Base-by-base conservation (phyloP, 164 flowering plant genomes). In the Cinnamomum micranthum region DNA sequence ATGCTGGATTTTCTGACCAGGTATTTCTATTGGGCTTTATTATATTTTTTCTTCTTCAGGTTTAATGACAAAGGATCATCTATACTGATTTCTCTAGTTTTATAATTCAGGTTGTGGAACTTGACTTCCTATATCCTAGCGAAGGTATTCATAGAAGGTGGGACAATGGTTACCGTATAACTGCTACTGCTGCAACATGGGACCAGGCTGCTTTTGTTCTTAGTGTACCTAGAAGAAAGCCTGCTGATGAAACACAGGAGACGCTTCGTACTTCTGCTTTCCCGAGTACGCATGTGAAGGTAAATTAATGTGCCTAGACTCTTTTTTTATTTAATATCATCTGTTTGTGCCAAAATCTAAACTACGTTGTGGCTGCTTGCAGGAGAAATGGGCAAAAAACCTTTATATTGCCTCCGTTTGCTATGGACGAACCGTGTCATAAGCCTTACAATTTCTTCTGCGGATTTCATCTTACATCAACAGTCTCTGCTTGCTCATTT, bases 191-290 rank as follows among this genome's bases (percentile, higher is more conserved):
- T 66, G 96, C 97, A 74, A 94, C 97, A 65, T 83, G 80, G 83
- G 98, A 94, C 65, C 97, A 94, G 80, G 86, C 95, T 85, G 98
- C 98, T 70, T 81, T 94, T 80, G 87, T 92, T 79, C 94, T 94
- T 23, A 94, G 97, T 80, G 87, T 90, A 23, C 95, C 94, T 0
- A 84, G 86, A 81, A 86, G 90, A 81, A 89, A 84, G 67, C 89
- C 87, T 50, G 55, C 83, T 0, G 96, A 90, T 86, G 96, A 91
- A 81, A 91, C 91, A 33, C 97, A 94, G 72, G 98, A 94, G 82
- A 94, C 97, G 2, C 90, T 94, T 31, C 80, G 98, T 28, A 92
- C 97, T 71, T 85, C 94, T 81, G 89, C 90, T 72, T 94, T 94
- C 79, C 98, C 98, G 4, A 87, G 94, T 77, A 84, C 88, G 25